phyloP scores from a whole-genome alignment of 306 rosid species.

The Luffa aegyptiaca region DNA sequence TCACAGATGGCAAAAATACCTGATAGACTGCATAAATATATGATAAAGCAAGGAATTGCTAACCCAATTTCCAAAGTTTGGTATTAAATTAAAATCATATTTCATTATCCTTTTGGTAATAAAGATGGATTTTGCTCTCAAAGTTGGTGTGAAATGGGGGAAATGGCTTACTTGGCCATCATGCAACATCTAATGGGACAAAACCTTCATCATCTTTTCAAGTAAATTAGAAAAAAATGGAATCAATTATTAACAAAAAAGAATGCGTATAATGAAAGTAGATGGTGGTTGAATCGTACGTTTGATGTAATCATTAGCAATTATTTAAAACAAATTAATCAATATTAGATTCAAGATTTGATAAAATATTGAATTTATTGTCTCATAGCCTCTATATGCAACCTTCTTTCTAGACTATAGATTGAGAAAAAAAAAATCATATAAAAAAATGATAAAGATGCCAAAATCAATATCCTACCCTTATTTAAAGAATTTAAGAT shows the following conservation, averaged over 20 bases:
- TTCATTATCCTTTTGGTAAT: not conserved
- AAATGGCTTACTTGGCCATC: not conserved
- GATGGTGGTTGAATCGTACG: not conserved
- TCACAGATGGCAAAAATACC: not conserved
- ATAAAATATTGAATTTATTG: not conserved
- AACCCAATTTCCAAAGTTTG: not conserved
- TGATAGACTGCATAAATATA: not conserved
- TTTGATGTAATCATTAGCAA: slow-evolving; percentile 7
- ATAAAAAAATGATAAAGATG: not conserved
- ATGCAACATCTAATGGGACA: not conserved
- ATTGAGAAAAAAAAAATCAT: not conserved
- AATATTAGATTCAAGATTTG: not conserved
- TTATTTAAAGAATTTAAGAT: not conserved
- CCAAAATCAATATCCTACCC: not conserved
- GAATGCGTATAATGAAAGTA: not conserved
- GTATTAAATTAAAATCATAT: not conserved
- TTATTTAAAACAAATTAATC: not conserved
- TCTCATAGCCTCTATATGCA: not conserved
- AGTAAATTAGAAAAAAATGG: slow-evolving; percentile 2
- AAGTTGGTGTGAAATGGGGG: not conserved
- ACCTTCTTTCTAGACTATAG: not conserved
- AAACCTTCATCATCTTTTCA: not conserved
- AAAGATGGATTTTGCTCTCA: not conserved
- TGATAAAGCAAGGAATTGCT: not conserved
- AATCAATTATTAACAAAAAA: slow-evolving; percentile 4